Evolutionary conservation across 2,329 filamentous ascomycete genomes (phyloP).

Genomic region (Colletotrichum liriopes): DNA sequence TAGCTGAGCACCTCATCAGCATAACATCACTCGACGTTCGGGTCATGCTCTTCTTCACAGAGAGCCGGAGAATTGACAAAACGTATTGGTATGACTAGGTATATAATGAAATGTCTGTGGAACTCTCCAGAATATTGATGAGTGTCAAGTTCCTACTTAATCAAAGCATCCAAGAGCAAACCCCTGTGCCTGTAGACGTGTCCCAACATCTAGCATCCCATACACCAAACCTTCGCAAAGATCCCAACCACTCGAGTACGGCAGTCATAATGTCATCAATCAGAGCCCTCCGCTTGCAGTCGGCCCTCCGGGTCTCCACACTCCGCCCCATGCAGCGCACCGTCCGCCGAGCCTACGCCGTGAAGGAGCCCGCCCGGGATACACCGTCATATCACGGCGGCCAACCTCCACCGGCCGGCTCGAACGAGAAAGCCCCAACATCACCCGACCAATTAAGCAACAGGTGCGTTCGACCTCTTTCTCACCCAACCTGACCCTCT

Average conservation of each 20-base stretch:
- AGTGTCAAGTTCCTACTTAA: not conserved
- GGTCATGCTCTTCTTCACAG: not conserved
- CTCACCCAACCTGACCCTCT: not conserved
- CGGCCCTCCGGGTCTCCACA: conserved; percentile 4
- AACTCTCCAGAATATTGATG: not conserved
- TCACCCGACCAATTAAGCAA: conserved; percentile 12
- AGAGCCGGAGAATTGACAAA: not conserved
- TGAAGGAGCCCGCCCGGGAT: not conserved
- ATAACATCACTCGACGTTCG: conserved; percentile 2
- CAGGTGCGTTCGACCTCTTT: not conserved
- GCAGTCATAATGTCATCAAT: conserved; percentile 6
- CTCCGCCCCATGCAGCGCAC: not conserved
- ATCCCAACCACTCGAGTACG: not conserved
- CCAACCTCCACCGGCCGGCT: conserved; percentile 10
- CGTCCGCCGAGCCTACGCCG: conserved; percentile 1
- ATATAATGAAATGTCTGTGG: not conserved
- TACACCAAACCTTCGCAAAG: not conserved
- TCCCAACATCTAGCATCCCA: not conserved
- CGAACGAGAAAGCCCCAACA: conserved; percentile 9
- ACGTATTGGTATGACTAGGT: not conserved
- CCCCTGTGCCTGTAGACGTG: not conserved
- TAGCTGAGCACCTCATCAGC: conserved; percentile 7
- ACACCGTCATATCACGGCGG: not conserved
- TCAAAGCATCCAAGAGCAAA: not conserved
- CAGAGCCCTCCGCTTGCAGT: conserved; percentile 1